phyloP scores from a whole-genome alignment of 2,329 filamentous ascomycete genomes.

The Nemania sp. region DNA sequence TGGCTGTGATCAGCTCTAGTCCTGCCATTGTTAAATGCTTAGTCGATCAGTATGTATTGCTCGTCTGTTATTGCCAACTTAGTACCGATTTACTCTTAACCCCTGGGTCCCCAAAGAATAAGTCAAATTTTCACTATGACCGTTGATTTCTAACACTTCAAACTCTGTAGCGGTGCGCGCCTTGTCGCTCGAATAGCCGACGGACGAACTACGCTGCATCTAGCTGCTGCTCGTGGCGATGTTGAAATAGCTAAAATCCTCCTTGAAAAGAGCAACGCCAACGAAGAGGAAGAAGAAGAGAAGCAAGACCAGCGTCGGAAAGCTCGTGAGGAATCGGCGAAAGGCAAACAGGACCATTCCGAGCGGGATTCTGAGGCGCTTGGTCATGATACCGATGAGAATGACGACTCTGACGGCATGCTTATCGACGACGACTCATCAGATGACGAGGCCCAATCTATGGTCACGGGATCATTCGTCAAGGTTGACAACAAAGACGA shows the following conservation, averaged over 20 bases:
- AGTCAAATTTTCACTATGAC: neutral
- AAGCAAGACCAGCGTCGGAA: constrained; percentile 64
- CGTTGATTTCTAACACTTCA: neutral
- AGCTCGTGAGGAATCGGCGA: constrained; percentile 50
- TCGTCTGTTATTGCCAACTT: neutral
- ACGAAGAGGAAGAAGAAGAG: constrained; percentile 75
- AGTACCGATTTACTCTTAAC: neutral
- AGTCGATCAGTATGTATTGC: constrained; percentile 65
- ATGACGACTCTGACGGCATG: constrained; percentile 60
- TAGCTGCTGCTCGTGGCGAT: constrained; percentile 78
- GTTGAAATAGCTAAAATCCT: constrained; percentile 77
- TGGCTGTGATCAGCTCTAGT: constrained; percentile 77
- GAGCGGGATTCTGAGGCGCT: constrained; percentile 39
- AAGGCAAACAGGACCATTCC: constrained; percentile 40
- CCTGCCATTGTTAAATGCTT: constrained; percentile 77
- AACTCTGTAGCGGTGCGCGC: constrained; percentile 65
- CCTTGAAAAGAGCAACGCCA: constrained; percentile 78
- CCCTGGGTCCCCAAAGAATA: neutral
- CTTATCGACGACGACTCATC: constrained; percentile 61
- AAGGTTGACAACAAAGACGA: constrained; percentile 68
- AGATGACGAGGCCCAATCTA: constrained; percentile 63
- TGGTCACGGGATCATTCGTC: constrained; percentile 79
- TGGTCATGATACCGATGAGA: constrained; percentile 51
- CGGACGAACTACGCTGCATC: constrained; percentile 83
- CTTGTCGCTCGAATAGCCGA: constrained; percentile 81